A percentile compares a stretch with the other conserved stretches of the same genome.
Evolutionary conservation across 129 eudicot genomes (phyloP).

Genomic region (Artemisia annua): DNA sequence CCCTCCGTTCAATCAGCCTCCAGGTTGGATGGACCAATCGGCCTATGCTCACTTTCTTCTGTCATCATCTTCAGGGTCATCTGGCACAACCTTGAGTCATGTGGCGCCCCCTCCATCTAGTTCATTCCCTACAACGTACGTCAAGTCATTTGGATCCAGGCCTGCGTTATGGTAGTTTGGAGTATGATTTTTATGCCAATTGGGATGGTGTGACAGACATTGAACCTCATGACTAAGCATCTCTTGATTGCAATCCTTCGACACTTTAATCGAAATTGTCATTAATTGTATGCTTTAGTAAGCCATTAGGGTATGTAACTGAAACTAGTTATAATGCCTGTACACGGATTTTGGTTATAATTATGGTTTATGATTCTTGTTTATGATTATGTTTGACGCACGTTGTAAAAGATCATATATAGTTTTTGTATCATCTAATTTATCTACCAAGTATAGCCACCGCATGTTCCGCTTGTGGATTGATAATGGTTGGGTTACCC

Average conservation of each 20-base stretch:
- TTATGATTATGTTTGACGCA: too few species aligned
- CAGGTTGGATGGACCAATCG: constrained; percentile 27
- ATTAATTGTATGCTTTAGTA: neutral
- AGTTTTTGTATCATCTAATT: too few species aligned
- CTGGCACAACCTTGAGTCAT: constrained; percentile 26
- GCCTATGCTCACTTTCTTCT: constrained; percentile 55
- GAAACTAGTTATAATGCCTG: too few species aligned
- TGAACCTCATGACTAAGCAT: constrained; percentile 16
- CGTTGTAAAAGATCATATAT: too few species aligned
- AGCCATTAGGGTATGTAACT: neutral
- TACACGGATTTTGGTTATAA: too few species aligned
- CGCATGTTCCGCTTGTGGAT: too few species aligned
- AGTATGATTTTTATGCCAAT: constrained; percentile 17
- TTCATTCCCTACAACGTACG: neutral
- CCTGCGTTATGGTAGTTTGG: constrained; percentile 18
- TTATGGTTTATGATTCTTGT: too few species aligned
- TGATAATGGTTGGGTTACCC: too few species aligned
- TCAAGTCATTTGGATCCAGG: constrained; percentile 19
- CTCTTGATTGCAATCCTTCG: constrained; percentile 25
- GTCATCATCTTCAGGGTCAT: constrained; percentile 34
- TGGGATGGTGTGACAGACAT: constrained; percentile 33
- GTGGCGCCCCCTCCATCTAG: constrained; percentile 10
- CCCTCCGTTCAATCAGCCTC: constrained; percentile 29
- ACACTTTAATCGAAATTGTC: constrained; percentile 33
- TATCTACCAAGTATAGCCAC: too few species aligned